Percentiles rank a stretch among this genome's conserved stretches.
phyloP scores from a whole-genome alignment of 352 stramenopile genomes.

The Pythium insidiosum region DNA sequence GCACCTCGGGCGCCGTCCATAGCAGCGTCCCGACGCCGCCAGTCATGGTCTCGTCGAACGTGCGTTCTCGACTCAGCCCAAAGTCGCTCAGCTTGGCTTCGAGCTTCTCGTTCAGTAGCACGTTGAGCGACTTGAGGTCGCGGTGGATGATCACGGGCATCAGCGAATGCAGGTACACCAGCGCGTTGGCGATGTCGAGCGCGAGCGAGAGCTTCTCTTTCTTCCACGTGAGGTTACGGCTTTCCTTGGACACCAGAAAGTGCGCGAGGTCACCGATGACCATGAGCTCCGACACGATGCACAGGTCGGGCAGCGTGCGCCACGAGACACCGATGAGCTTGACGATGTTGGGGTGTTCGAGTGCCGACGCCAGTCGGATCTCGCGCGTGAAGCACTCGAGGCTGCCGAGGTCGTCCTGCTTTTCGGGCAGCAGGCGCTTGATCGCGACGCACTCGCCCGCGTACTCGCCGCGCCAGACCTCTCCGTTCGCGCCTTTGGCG shows the following conservation, averaged over 20 bases:
- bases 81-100: conserved; percentile 14
- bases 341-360: conserved; percentile 11
- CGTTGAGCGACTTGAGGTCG: conserved; percentile 17
- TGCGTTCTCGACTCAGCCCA: conserved; percentile 4
- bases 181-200: conserved; percentile 12
- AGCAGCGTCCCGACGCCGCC: conserved; percentile 5
- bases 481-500: conserved; percentile 13
- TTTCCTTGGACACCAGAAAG: conserved; percentile 2
- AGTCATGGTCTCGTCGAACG: conserved; percentile 7
- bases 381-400: conserved; percentile 10
- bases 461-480: conserved; percentile 16
- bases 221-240: conserved; percentile 1
- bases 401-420: conserved; percentile 1
- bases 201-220: conserved; percentile 14
- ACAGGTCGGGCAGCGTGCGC: conserved; percentile 6
- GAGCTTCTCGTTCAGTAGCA: conserved; percentile 12
- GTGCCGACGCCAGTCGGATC: conserved; percentile 12
- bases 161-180: conserved; percentile 14
- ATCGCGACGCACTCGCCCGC: conserved; percentile 14
- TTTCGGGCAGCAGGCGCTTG: conserved; percentile 11
- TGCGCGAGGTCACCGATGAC: conserved; percentile 2
- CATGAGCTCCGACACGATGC: conserved; percentile 8
- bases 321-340: conserved; percentile 11
- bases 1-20: conserved; percentile 10
- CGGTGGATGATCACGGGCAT: conserved; percentile 14